phyloP scores from a whole-genome alignment of 2,329 filamentous ascomycete species.

The Penicillium sp. region DNA sequence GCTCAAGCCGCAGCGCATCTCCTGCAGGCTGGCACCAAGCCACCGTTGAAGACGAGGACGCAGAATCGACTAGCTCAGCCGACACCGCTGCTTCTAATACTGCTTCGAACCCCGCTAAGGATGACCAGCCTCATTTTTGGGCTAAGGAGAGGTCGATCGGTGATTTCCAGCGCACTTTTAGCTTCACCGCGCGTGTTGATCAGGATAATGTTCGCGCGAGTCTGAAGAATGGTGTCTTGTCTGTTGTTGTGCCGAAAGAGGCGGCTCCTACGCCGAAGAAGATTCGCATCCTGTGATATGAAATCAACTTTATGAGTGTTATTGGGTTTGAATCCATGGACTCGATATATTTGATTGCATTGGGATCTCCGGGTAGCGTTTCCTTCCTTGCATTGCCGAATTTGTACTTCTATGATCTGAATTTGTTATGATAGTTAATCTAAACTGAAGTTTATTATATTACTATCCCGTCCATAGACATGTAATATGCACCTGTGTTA shows the following conservation, averaged over 20 bases:
- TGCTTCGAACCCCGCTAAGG: constrained; percentile 13
- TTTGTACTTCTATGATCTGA: neutral
- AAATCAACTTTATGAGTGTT: neutral
- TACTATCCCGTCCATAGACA: neutral
- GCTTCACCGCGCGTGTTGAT: constrained; percentile 56
- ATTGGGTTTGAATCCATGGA: neutral
- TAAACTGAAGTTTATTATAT: neutral
- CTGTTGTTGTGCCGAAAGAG: constrained; percentile 57
- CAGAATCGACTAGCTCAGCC: constrained; percentile 8
- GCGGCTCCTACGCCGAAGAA: constrained; percentile 50
- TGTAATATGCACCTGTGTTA: constrained; percentile 1
- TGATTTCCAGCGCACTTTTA: constrained; percentile 58
- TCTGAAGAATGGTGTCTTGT: constrained; percentile 59
- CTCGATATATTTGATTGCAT: constrained; percentile 4
- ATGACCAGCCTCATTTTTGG: constrained; percentile 51
- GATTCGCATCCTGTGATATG: constrained; percentile 53
- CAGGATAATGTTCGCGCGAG: constrained; percentile 60
- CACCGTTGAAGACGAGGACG: constrained; percentile 50
- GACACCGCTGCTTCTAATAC: constrained; percentile 10
- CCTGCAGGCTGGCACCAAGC: constrained; percentile 42
- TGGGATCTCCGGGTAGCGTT: constrained; percentile 1
- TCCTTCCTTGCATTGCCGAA: neutral
- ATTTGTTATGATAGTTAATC: neutral
- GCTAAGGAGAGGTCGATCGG: constrained; percentile 58
- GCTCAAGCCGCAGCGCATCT: constrained; percentile 24